Conservation (phyloP, 1,284 basidiomycete species). For the Kalmanozyma brasiliensis region DNA sequence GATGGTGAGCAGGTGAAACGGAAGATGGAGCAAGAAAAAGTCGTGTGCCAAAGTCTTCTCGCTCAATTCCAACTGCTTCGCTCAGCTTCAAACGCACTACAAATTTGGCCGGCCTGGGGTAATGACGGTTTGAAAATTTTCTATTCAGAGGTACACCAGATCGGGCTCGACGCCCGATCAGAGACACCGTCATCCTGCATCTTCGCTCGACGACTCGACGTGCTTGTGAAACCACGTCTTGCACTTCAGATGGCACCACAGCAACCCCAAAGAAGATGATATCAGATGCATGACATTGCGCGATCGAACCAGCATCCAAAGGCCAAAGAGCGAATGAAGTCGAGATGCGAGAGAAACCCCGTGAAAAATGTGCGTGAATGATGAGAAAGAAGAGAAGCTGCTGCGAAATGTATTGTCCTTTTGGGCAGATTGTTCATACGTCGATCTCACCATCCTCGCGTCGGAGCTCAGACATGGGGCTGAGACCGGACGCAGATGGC, state of each 20-base stretch:
- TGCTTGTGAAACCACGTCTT: no score
- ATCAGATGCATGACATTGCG: constrained; percentile 2
- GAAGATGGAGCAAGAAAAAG: no score
- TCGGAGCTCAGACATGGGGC: constrained; percentile 33
- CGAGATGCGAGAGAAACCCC: neutral
- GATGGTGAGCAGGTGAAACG: no score
- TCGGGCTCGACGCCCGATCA: constrained; percentile 13
- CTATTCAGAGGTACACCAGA: constrained; percentile 3
- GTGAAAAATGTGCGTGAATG: neutral
- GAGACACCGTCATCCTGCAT: constrained; percentile 17
- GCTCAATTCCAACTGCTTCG: no score
- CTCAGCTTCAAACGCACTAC: no score
- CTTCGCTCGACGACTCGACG: no score
- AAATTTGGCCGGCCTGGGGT: no score
- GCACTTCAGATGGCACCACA: no score
- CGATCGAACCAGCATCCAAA: no score
- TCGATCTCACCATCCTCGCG: constrained; percentile 12
- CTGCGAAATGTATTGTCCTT: neutral
- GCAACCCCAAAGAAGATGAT: no score
- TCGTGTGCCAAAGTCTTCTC: neutral
- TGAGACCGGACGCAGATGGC: constrained; percentile 30
- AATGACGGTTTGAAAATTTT: constrained; percentile 30
- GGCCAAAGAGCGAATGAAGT: neutral
- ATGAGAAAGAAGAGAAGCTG: neutral
- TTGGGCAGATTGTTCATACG: constrained; percentile 2